A percentile compares a stretch with the other conserved stretches of the same genome.
Conservation (phyloP, 1,139 yeast species). For the Trichomonascaceae sp. region DNA sequence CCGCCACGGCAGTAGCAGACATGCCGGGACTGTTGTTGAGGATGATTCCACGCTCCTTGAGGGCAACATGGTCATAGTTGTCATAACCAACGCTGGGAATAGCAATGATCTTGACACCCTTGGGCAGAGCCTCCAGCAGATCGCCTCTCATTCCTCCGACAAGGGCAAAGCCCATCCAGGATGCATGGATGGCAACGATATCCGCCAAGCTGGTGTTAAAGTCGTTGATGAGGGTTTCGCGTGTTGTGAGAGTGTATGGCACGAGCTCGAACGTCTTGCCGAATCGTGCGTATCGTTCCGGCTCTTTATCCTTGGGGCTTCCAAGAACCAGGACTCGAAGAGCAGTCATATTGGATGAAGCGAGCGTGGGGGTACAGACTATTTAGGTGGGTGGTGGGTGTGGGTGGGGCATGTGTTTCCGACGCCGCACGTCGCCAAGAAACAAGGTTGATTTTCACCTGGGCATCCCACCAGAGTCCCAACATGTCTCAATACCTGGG, state of each 20-base stretch:
- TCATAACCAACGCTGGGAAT: slow-evolving; percentile 66
- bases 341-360: neutral
- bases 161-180: slow-evolving; percentile 10
- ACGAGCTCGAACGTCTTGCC: neutral
- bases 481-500: neutral
- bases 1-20: slow-evolving; percentile 68
- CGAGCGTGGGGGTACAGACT: too few species aligned
- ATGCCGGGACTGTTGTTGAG: slow-evolving; percentile 43
- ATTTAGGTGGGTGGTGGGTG: too few species aligned
- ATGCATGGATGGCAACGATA: slow-evolving; percentile 19
- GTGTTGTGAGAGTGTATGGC: slow-evolving; percentile 5
- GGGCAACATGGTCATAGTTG: slow-evolving; percentile 35
- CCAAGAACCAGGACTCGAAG: neutral
- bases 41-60: slow-evolving; percentile 32
- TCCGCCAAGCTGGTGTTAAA: slow-evolving; percentile 17
- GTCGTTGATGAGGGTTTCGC: slow-evolving; percentile 18
- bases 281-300: neutral
- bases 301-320: neutral
- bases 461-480: too few species aligned
- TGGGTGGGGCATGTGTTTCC: too few species aligned
- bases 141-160: slow-evolving; percentile 22
- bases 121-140: slow-evolving; percentile 40
- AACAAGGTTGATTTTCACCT: too few species aligned
- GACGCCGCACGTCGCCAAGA: too few species aligned
- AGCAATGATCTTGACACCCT: slow-evolving; percentile 40